Percentiles rank a stretch among this genome's conserved stretches.
phyloP scores from a whole-genome alignment of 148 eudicot genomes.

The Arbutus unedo region DNA sequence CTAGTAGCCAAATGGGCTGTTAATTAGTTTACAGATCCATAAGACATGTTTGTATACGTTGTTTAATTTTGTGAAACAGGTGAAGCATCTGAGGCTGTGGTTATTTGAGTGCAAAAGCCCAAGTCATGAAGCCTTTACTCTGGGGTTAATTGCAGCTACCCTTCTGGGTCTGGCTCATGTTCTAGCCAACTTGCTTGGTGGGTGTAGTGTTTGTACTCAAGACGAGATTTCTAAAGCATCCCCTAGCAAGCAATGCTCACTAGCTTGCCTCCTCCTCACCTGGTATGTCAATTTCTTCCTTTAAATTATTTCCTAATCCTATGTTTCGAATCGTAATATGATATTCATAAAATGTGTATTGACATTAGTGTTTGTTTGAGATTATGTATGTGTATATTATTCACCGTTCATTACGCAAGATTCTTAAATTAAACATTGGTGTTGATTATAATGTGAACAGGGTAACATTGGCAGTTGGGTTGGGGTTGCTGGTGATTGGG shows the following conservation, averaged over 20 bases:
- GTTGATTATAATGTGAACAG: conserved; percentile 6
- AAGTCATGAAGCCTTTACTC: conserved; percentile 60
- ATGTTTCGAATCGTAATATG: not conserved
- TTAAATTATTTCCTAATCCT: not conserved
- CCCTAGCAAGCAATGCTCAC: conserved; percentile 52
- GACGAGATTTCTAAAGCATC: conserved; percentile 48
- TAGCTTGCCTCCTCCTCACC: conserved; percentile 55
- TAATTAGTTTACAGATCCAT: too few relatives aligned
- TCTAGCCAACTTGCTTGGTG: conserved; percentile 61
- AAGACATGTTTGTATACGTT: not conserved
- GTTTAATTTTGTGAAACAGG: conserved; percentile 25
- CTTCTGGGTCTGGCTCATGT: conserved; percentile 61
- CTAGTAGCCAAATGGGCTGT: too few relatives aligned
- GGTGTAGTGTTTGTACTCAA: conserved; percentile 46
- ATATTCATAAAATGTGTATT: too few relatives aligned
- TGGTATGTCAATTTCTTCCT: conserved; percentile 35
- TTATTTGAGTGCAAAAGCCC: conserved; percentile 79
- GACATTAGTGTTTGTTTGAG: too few relatives aligned
- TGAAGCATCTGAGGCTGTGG: conserved; percentile 71
- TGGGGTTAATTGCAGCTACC: conserved; percentile 60
- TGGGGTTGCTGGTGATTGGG: conserved; percentile 67
- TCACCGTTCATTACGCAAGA: too few relatives aligned
- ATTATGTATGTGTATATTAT: too few relatives aligned
- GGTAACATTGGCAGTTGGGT: conserved; percentile 36
- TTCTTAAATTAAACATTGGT: not conserved